Conservation (phyloP, 495 filamentous ascomycete genomes). For the Xylaria palmicola region DNA sequence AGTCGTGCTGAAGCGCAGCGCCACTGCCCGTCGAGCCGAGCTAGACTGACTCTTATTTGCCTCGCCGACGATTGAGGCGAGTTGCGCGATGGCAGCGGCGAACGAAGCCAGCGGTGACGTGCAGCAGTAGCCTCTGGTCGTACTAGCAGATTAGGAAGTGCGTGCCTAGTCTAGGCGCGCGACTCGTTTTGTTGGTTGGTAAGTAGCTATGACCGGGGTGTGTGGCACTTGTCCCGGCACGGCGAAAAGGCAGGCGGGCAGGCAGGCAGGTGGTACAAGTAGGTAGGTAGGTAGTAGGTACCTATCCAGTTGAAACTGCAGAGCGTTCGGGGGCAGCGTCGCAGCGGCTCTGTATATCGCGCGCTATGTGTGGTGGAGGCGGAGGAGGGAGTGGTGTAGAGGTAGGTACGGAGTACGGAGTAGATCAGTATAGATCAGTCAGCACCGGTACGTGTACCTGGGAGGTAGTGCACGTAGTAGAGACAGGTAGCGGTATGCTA, state of each 20-base stretch:
- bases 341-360: slow-evolving; percentile 9
- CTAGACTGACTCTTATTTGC: slow-evolving; percentile 20
- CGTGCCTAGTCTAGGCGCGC: slow-evolving; percentile 17
- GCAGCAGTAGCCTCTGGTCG: slow-evolving; percentile 15
- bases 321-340: slow-evolving; percentile 4
- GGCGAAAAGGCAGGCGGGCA: not conserved
- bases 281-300: too few relatives aligned
- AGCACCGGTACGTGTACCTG: too few relatives aligned
- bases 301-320: too few relatives aligned
- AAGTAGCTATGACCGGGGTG: slow-evolving; percentile 2
- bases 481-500: too few relatives aligned
- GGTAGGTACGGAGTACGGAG: too few relatives aligned
- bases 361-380: too few relatives aligned
- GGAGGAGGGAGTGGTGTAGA: too few relatives aligned
- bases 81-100: slow-evolving; percentile 1
- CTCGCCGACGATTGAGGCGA: slow-evolving; percentile 9
- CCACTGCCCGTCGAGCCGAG: slow-evolving; percentile 15
- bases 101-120: slow-evolving; percentile 18
- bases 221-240: slow-evolving; percentile 10
- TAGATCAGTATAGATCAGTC: too few relatives aligned
- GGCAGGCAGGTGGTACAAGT: too few relatives aligned
- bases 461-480: too few relatives aligned
- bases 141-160: too few relatives aligned
- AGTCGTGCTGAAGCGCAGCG: slow-evolving; percentile 15
- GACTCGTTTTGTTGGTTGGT: slow-evolving; percentile 20